A percentile compares a stretch with the other conserved stretches of the same genome.
These are phyloP conservation scores for Metschnikowia amazonensis DNA, from an alignment of 805 yeast genomes.

Conservation along the genomic window DNA sequence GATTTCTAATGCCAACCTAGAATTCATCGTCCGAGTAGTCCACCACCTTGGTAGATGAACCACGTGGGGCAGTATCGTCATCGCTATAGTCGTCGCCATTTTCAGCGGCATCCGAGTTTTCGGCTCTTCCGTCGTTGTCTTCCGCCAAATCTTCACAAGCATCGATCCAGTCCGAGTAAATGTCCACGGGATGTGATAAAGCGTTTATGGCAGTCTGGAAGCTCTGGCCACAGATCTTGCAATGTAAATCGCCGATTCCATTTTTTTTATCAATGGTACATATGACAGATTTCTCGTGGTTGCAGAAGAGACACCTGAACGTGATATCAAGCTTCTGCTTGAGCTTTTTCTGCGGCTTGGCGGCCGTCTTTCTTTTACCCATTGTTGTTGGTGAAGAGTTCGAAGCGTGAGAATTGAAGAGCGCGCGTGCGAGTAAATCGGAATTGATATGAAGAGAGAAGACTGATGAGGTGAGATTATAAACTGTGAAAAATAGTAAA, in stretches of 20 bases:
- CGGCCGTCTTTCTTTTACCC: slow-evolving; percentile 78
- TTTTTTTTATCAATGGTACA: slow-evolving; percentile 85
- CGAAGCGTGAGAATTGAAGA: background rate
- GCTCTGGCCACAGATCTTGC: slow-evolving; percentile 91
- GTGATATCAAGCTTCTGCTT: slow-evolving; percentile 76
- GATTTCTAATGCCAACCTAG: slow-evolving; percentile 8
- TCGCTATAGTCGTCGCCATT: slow-evolving; percentile 33
- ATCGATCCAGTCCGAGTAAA: slow-evolving; percentile 96
- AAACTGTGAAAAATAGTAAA: too few species aligned
- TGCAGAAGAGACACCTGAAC: slow-evolving; percentile 90
- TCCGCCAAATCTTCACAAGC: slow-evolving; percentile 89
- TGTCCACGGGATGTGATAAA: slow-evolving; percentile 85
- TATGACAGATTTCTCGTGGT: slow-evolving; percentile 88
- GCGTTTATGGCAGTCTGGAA: slow-evolving; percentile 87
- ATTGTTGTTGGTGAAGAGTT: slow-evolving; percentile 16
- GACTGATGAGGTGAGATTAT: too few species aligned
- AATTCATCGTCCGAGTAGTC: slow-evolving; percentile 32
- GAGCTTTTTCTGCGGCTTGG: slow-evolving; percentile 74
- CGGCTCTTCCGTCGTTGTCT: slow-evolving; percentile 39
- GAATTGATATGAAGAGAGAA: too few species aligned
- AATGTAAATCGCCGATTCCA: slow-evolving; percentile 76
- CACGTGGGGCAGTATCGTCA: slow-evolving; percentile 22
- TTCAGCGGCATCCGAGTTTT: slow-evolving; percentile 22
- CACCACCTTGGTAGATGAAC: slow-evolving; percentile 14
- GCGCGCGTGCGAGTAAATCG: slow-evolving; percentile 1